These are phyloP conservation scores for Kodamaea neixiangensis DNA, from an alignment of 805 yeast genomes.

Conservation along the genomic window DNA sequence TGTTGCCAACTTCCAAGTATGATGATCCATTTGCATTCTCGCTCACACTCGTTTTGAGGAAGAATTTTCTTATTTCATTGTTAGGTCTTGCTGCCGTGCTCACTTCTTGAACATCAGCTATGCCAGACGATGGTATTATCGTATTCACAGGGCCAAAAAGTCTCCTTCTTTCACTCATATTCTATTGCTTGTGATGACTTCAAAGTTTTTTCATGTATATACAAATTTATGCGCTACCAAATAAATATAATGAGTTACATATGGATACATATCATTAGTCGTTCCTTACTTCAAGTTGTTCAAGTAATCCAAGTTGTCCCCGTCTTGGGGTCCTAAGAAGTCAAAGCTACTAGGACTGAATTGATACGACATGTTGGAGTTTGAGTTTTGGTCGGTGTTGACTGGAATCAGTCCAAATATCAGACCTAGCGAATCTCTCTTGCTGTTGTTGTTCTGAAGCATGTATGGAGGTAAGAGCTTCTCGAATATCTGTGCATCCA, in stretches of 20 bases:
- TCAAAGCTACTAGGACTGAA: conserved; percentile 7
- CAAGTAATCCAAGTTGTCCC: conserved; percentile 24
- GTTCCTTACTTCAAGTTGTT: conserved; percentile 24
- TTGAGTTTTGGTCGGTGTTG: not conserved
- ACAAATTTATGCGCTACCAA: conserved; percentile 6
- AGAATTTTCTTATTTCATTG: conserved; percentile 45
- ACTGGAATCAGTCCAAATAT: not conserved
- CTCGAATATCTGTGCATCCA: conserved; percentile 86
- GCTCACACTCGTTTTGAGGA: conserved; percentile 63
- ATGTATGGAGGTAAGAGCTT: conserved; percentile 81
- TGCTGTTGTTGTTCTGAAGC: conserved; percentile 41
- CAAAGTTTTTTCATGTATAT: conserved; percentile 8
- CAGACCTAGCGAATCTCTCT: not conserved
- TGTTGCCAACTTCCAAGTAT: conserved; percentile 66
- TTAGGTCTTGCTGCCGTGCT: conserved; percentile 10
- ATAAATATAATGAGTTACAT: not conserved
- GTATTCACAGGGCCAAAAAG: conserved; percentile 80
- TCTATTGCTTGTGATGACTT: conserved; percentile 6
- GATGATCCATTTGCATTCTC: conserved; percentile 82
- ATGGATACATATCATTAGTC: not conserved
- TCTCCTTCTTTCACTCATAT: conserved; percentile 71
- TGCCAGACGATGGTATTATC: conserved; percentile 30
- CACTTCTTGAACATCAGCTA: conserved; percentile 8
- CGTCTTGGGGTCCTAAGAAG: conserved; percentile 13
- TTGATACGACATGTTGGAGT: not conserved